Conservation (phyloP, 2,329 filamentous ascomycete genomes). For the Pestalotiopsis sp. region DNA sequence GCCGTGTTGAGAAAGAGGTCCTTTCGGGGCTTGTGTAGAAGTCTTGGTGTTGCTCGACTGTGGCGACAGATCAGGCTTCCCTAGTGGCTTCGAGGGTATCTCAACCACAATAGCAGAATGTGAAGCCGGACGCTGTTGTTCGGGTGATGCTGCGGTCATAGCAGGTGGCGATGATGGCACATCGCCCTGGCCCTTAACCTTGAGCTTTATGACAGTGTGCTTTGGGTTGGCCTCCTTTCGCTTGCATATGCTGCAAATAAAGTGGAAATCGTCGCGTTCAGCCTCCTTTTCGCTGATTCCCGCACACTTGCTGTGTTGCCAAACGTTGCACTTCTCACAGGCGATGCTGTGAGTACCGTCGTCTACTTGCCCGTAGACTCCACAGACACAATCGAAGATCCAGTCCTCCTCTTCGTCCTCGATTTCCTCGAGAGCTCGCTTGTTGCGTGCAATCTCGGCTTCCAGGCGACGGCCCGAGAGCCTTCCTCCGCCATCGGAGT, state of each 20-base stretch:
- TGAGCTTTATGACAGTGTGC: slow-evolving; percentile 57
- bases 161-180: slow-evolving; percentile 26
- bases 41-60: slow-evolving; percentile 1
- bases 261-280: slow-evolving; percentile 84
- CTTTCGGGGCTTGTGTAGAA: slow-evolving; percentile 12
- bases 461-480: slow-evolving; percentile 81
- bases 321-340: slow-evolving; percentile 91
- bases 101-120: slow-evolving; percentile 21
- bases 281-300: slow-evolving; percentile 78
- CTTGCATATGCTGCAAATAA: slow-evolving; percentile 80
- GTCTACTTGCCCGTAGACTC: slow-evolving; percentile 88
- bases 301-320: slow-evolving; percentile 95
- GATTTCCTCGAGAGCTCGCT: slow-evolving; percentile 75
- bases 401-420: slow-evolving; percentile 76
- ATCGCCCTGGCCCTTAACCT: slow-evolving; percentile 40
- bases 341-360: slow-evolving; percentile 93
- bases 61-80: slow-evolving; percentile 18
- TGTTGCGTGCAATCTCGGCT: slow-evolving; percentile 78
- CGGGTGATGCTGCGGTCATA: slow-evolving; percentile 23
- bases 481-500: slow-evolving; percentile 51
- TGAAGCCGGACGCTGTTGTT: slow-evolving; percentile 17
- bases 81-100: slow-evolving; percentile 21
- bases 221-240: slow-evolving; percentile 66
- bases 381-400: slow-evolving; percentile 95
- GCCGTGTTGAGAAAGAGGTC: slow-evolving; percentile 22